Conservation (phyloP, 768 basidiomycete species). For the Exsudoporus frostii region DNA sequence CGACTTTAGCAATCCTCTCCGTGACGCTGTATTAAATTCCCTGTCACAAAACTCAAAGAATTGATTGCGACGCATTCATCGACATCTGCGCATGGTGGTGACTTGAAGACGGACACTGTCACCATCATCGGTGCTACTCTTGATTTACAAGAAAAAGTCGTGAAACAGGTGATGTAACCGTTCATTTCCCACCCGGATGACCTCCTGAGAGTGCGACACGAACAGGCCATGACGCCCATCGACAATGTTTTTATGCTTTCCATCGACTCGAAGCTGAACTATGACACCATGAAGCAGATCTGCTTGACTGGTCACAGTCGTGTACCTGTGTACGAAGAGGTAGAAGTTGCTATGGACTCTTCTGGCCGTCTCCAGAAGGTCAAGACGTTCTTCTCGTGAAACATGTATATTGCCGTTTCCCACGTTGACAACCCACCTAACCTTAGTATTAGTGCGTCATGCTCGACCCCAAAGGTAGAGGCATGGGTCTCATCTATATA, state of each 20-base stretch:
- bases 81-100: slow-evolving; percentile 72
- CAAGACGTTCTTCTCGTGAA: slow-evolving; percentile 85
- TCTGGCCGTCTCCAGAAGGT: slow-evolving; percentile 46
- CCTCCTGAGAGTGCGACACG: neutral
- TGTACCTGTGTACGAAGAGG: slow-evolving; percentile 78
- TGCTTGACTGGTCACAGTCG: slow-evolving; percentile 80
- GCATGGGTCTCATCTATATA: too few species aligned
- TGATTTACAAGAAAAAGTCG: slow-evolving; percentile 85
- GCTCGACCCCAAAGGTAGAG: slow-evolving; percentile 75
- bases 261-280: slow-evolving; percentile 80
- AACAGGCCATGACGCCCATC: slow-evolving; percentile 79
- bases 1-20: neutral
- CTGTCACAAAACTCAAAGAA: slow-evolving; percentile 69
- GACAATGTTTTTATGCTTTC: slow-evolving; percentile 82
- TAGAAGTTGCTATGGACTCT: slow-evolving; percentile 51
- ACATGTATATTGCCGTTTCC: slow-evolving; percentile 39
- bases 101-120: slow-evolving; percentile 82
- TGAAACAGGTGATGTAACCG: slow-evolving; percentile 46
- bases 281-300: slow-evolving; percentile 71
- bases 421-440: neutral
- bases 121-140: slow-evolving; percentile 88
- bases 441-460: slow-evolving; percentile 55
- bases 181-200: neutral
- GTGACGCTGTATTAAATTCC: neutral
- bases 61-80: slow-evolving; percentile 85